These are phyloP conservation scores for Pichia gijzeniarum DNA, from an alignment of 805 yeast species.

Conservation along the genomic window DNA sequence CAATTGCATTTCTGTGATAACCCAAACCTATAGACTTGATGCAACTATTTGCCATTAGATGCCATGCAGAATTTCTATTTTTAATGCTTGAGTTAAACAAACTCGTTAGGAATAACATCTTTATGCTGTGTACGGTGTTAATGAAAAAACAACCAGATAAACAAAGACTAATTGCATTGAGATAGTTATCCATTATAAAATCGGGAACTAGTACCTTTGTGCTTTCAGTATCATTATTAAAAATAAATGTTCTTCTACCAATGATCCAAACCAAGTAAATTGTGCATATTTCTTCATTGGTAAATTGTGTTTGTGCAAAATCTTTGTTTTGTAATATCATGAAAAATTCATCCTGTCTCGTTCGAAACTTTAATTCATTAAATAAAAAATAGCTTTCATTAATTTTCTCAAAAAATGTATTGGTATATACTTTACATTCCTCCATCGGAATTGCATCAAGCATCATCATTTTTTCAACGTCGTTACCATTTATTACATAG, in stretches of 20 bases:
- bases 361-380: constrained; percentile 25
- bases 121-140: constrained; percentile 30
- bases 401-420: constrained; percentile 30
- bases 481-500: constrained; percentile 1
- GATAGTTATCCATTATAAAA: constrained; percentile 18
- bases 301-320: constrained; percentile 5
- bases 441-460: constrained; percentile 22
- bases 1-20: constrained; percentile 28
- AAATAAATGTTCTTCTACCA: constrained; percentile 17
- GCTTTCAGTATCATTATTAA: too few species aligned
- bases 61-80: constrained; percentile 35
- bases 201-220: constrained; percentile 13
- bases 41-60: constrained; percentile 31
- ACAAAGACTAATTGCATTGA: constrained; percentile 30
- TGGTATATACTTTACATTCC: constrained; percentile 28
- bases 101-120: constrained; percentile 31
- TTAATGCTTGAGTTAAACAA: constrained; percentile 30
- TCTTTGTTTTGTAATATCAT: constrained; percentile 6
- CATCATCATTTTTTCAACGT: constrained; percentile 8
- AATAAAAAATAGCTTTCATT: constrained; percentile 34
- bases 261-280: constrained; percentile 36
- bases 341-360: constrained; percentile 29
- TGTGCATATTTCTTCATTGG: constrained; percentile 28
- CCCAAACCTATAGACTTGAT: constrained; percentile 35
- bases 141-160: constrained; percentile 30